Conservation (phyloP, 208 protist genomes). For the Crithidia thermophila region DNA sequence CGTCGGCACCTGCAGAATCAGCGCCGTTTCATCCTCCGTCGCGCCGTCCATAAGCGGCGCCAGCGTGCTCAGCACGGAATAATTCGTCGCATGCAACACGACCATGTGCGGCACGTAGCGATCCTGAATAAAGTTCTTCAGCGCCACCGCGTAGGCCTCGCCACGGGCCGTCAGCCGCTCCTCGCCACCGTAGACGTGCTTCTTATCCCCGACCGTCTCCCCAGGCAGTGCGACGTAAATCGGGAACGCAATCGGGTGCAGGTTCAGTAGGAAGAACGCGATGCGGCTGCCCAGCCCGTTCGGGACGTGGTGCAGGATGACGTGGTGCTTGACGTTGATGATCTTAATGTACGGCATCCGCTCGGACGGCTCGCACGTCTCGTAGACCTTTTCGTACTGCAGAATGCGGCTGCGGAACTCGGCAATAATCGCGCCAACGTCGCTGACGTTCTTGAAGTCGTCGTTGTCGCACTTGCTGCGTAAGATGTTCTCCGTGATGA, state of each 20-base stretch:
- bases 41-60: constrained; percentile 55
- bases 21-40: constrained; percentile 15
- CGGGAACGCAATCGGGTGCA: constrained; percentile 85
- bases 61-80: constrained; percentile 68
- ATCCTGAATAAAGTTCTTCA: constrained; percentile 83
- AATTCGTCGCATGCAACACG: constrained; percentile 86
- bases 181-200: constrained; percentile 75
- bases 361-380: constrained; percentile 70
- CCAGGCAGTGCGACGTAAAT: constrained; percentile 87
- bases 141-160: constrained; percentile 58
- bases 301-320: constrained; percentile 77
- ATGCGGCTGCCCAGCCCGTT: constrained; percentile 79
- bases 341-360: constrained; percentile 87
- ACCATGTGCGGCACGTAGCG: constrained; percentile 86
- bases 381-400: constrained; percentile 92
- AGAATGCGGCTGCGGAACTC: constrained; percentile 81
- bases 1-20: neutral
- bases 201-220: constrained; percentile 72
- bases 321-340: constrained; percentile 88
- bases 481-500: constrained; percentile 91
- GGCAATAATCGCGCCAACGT: constrained; percentile 75
- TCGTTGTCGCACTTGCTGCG: constrained; percentile 90
- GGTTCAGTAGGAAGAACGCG: constrained; percentile 89
- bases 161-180: constrained; percentile 71
- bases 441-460: constrained; percentile 87